Evolutionary conservation across 768 basidiomycete genomes (phyloP).

Genomic region (Boletellus sp.): DNA sequence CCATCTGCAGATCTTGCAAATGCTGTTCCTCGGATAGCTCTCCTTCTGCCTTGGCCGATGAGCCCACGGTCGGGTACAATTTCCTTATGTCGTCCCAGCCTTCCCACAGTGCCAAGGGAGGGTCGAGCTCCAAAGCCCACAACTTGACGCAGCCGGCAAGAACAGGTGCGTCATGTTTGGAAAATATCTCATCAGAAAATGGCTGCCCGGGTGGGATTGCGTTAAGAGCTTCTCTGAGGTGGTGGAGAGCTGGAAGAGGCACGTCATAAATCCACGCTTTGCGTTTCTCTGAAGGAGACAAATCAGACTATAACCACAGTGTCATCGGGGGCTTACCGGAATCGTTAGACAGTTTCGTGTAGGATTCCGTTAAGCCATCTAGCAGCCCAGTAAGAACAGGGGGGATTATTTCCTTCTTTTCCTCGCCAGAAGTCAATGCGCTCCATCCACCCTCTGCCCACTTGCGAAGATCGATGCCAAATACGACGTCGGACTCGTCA

Average conservation of each 20-base stretch:
- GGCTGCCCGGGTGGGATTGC: constrained; percentile 50
- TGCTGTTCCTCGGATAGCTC: constrained; percentile 55
- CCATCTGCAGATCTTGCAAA: constrained; percentile 55
- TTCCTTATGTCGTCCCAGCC: constrained; percentile 89
- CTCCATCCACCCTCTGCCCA: constrained; percentile 88
- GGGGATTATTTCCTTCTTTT: constrained; percentile 64
- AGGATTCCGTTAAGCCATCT: constrained; percentile 57
- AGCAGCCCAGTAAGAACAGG: constrained; percentile 71
- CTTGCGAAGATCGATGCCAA: constrained; percentile 86
- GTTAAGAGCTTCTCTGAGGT: constrained; percentile 82
- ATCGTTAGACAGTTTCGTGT: constrained; percentile 57
- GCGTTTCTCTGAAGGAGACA: constrained; percentile 59
- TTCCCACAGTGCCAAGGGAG: constrained; percentile 81
- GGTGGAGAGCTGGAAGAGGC: constrained; percentile 77
- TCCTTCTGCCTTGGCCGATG: constrained; percentile 49
- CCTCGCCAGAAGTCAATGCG: constrained; percentile 48
- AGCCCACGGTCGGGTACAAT: constrained; percentile 78
- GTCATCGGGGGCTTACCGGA: constrained; percentile 43
- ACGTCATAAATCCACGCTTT: constrained; percentile 96
- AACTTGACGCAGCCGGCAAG: constrained; percentile 83
- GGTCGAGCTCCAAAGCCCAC: constrained; percentile 89
- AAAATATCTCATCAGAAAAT: constrained; percentile 52
- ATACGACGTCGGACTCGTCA: constrained; percentile 80
- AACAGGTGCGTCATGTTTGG: constrained; percentile 80
- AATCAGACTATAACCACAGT: background rate